Evolutionary conservation across 495 filamentous ascomycete species (phyloP).

Genomic region (Aspergillus ellipticus): DNA sequence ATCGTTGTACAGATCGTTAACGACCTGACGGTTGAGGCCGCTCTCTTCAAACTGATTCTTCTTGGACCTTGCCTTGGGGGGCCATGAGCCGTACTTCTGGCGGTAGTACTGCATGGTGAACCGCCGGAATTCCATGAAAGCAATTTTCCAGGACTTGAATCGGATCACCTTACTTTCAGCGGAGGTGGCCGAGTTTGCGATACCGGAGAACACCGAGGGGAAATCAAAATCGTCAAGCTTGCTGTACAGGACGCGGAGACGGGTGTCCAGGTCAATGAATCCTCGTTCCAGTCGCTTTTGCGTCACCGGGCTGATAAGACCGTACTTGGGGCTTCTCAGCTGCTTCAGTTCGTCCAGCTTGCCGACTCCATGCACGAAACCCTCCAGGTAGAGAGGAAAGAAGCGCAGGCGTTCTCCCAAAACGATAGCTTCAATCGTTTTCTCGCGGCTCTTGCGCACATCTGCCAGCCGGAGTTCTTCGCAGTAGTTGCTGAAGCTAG

Average conservation of each 20-base stretch:
- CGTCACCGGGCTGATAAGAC: slow-evolving; percentile 65
- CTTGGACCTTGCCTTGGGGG: slow-evolving; percentile 85
- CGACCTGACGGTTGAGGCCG: slow-evolving; percentile 79
- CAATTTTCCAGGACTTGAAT: slow-evolving; percentile 78
- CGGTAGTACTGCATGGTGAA: slow-evolving; percentile 77
- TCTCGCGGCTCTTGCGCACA: slow-evolving; percentile 77
- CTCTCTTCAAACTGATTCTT: slow-evolving; percentile 84
- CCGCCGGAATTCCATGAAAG: slow-evolving; percentile 70
- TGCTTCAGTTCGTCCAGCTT: slow-evolving; percentile 73
- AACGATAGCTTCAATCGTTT: slow-evolving; percentile 85
- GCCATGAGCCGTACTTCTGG: slow-evolving; percentile 84
- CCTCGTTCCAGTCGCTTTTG: slow-evolving; percentile 77
- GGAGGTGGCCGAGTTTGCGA: slow-evolving; percentile 72
- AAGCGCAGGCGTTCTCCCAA: slow-evolving; percentile 83
- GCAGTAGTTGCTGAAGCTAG: slow-evolving; percentile 71
- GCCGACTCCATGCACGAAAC: slow-evolving; percentile 88
- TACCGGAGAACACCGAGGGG: slow-evolving; percentile 83
- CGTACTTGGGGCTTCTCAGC: slow-evolving; percentile 63
- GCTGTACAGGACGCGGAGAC: slow-evolving; percentile 60
- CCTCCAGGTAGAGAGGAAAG: slow-evolving; percentile 79
- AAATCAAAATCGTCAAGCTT: slow-evolving; percentile 84
- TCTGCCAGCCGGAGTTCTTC: slow-evolving; percentile 74
- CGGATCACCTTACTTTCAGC: slow-evolving; percentile 68
- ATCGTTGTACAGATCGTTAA: slow-evolving; percentile 81
- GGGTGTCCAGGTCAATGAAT: slow-evolving; percentile 69